phyloP scores from a whole-genome alignment of 2,329 filamentous ascomycete genomes.

The Phyllosticta capitalensis region DNA sequence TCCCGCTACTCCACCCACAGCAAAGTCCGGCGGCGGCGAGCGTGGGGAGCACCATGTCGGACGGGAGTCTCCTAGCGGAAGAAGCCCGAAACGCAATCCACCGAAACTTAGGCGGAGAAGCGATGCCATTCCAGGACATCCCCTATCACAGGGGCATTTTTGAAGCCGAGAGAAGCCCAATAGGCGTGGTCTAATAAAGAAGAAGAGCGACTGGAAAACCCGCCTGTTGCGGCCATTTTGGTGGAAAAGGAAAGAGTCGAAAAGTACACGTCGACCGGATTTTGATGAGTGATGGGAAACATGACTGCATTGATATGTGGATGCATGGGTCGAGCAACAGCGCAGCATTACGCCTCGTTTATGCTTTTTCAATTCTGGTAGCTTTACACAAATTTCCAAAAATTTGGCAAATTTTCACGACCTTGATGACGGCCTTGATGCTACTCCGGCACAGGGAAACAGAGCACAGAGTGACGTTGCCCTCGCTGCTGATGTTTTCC shows the following conservation, averaged over 20 bases:
- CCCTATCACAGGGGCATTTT: constrained; percentile 6
- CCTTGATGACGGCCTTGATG: too few relatives aligned
- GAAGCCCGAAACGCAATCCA: constrained; percentile 11
- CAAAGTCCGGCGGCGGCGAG: not conserved
- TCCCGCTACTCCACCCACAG: constrained; percentile 1
- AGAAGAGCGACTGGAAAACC: not conserved
- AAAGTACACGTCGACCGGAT: not conserved
- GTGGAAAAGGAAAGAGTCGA: not conserved
- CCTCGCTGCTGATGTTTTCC: too few relatives aligned
- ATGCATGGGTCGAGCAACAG: not conserved
- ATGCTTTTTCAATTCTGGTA: not conserved
- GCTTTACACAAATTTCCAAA: not conserved
- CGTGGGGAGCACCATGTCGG: constrained; percentile 1
- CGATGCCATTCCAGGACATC: constrained; percentile 2
- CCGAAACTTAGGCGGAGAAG: constrained; percentile 11
- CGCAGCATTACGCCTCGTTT: not conserved
- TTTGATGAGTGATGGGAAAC: not conserved
- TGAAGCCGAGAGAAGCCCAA: constrained; percentile 1
- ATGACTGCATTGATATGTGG: not conserved
- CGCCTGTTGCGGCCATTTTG: not conserved
- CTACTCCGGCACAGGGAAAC: too few relatives aligned
- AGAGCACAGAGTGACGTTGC: too few relatives aligned
- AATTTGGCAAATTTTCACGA: not conserved
- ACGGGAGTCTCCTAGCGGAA: constrained; percentile 6
- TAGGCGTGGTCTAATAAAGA: constrained; percentile 3